Percentiles rank a stretch among this genome's conserved stretches.
Evolutionary conservation across 352 stramenopile genomes (phyloP).

Genomic region (Pythium phragmitis): DNA sequence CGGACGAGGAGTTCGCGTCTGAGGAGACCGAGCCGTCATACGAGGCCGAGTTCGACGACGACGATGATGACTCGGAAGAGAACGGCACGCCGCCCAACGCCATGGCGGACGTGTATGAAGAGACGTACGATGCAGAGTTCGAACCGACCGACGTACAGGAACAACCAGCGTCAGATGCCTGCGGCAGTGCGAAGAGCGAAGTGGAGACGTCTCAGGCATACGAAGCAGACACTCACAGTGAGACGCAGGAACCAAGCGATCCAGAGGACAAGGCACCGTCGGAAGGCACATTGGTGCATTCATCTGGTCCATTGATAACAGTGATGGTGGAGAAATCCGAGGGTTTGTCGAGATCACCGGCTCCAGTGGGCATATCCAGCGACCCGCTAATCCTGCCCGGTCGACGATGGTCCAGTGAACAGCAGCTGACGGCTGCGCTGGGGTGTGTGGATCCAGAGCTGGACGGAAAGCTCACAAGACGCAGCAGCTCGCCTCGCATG

Average conservation of each 20-base stretch:
- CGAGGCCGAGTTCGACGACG: slow-evolving; percentile 29
- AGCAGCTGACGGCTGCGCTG: slow-evolving; percentile 1
- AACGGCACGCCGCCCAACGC: not conserved
- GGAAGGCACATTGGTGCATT: too few relatives aligned
- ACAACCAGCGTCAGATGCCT: too few relatives aligned
- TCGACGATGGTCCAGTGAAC: slow-evolving; percentile 12
- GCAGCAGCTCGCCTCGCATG: slow-evolving; percentile 9
- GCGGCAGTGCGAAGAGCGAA: too few relatives aligned
- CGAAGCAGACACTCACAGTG: too few relatives aligned
- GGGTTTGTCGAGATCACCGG: not conserved
- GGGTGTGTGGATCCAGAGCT: slow-evolving; percentile 18
- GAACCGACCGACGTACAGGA: slow-evolving; percentile 1
- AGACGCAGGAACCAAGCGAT: too few relatives aligned
- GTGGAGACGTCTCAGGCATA: too few relatives aligned
- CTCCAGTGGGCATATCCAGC: not conserved
- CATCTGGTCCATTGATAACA: too few relatives aligned
- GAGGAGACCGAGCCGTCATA: slow-evolving; percentile 29
- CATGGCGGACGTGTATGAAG: slow-evolving; percentile 9
- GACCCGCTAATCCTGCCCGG: not conserved
- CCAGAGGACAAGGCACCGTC: too few relatives aligned
- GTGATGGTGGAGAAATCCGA: too few relatives aligned
- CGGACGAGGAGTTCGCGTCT: slow-evolving; percentile 49
- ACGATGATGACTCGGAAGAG: slow-evolving; percentile 4
- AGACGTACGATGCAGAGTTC: slow-evolving; percentile 21
- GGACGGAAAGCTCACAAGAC: slow-evolving; percentile 7